Percentiles rank a stretch among this genome's conserved stretches.
phyloP scores from a whole-genome alignment of 805 yeast species.

The Nakazawaea wickerhamii region DNA sequence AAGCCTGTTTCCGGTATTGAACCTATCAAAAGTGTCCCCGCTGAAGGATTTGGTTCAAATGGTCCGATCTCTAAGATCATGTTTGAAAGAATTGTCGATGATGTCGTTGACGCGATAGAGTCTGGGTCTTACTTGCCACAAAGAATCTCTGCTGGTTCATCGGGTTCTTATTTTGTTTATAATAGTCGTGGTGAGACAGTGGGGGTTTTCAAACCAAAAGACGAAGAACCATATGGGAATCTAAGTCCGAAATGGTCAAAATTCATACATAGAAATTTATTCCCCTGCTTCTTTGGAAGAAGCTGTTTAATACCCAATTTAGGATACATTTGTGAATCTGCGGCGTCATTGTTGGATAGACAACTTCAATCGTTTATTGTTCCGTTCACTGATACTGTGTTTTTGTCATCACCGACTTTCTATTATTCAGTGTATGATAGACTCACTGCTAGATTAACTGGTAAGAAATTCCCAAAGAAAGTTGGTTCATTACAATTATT shows the following conservation, averaged over 20 bases:
- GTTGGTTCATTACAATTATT: conserved; percentile 67
- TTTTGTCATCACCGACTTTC: conserved; percentile 41
- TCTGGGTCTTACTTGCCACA: conserved; percentile 36
- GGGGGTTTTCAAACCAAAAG: conserved; percentile 73
- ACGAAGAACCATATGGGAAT: conserved; percentile 79
- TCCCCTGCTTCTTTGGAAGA: conserved; percentile 74
- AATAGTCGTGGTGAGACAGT: conserved; percentile 30
- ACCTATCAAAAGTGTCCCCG: conserved; percentile 25
- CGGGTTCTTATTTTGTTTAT: conserved; percentile 63
- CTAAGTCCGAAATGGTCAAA: conserved; percentile 75
- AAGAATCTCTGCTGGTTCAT: conserved; percentile 59
- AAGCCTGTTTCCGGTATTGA: conserved; percentile 30
- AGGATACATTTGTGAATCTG: conserved; percentile 69
- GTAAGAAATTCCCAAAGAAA: conserved; percentile 35
- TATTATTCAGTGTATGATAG: conserved; percentile 49
- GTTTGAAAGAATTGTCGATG: conserved; percentile 37
- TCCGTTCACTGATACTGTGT: conserved; percentile 58
- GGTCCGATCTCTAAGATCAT: conserved; percentile 24
- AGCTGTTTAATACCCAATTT: conserved; percentile 67
- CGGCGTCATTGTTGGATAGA: conserved; percentile 61
- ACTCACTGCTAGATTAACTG: conserved; percentile 17
- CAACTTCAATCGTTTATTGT: conserved; percentile 55
- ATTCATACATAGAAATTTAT: conserved; percentile 70
- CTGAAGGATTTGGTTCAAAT: conserved; percentile 20
- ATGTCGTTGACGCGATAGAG: conserved; percentile 42